Percentiles rank a stretch among this genome's conserved stretches.
Conservation (phyloP, 768 basidiomycete genomes). For the Cyclocybe aegerita region DNA sequence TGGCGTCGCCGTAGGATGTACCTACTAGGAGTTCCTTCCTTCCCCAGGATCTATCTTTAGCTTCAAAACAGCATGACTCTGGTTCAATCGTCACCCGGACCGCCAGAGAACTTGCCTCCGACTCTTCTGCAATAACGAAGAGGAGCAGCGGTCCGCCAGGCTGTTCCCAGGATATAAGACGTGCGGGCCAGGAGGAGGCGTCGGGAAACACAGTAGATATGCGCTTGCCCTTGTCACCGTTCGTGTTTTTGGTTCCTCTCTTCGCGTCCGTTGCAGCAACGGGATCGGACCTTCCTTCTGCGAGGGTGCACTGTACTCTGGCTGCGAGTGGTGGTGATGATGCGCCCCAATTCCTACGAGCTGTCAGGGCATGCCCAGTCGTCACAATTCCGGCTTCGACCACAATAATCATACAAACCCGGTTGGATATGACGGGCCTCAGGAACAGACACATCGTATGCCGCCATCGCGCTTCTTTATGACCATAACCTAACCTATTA, state of each 20-base stretch:
- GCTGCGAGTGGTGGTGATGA: constrained; percentile 49
- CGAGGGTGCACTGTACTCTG: constrained; percentile 35
- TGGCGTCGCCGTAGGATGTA: too few species aligned
- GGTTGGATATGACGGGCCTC: constrained; percentile 54
- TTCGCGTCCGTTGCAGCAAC: constrained; percentile 3
- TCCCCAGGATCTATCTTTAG: too few species aligned
- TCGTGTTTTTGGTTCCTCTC: constrained; percentile 4
- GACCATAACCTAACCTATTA: not conserved
- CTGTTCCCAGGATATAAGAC: constrained; percentile 7
- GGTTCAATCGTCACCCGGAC: too few species aligned
- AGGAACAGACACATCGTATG: constrained; percentile 49
- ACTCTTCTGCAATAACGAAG: not conserved
- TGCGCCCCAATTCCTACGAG: constrained; percentile 44
- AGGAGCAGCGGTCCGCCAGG: constrained; percentile 6
- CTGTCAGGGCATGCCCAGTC: constrained; percentile 39
- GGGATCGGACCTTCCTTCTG: not conserved
- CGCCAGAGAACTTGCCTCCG: too few species aligned
- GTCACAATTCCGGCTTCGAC: constrained; percentile 43
- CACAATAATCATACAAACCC: constrained; percentile 50
- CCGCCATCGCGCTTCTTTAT: not conserved
- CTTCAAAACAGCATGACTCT: too few species aligned
- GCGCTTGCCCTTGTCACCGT: constrained; percentile 6
- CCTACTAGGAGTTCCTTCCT: too few species aligned
- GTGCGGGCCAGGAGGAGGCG: not conserved
- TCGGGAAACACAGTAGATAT: constrained; percentile 2